Evolutionary conservation across 352 stramenopile species (phyloP).

Genomic region (Pythium angustatum): DNA sequence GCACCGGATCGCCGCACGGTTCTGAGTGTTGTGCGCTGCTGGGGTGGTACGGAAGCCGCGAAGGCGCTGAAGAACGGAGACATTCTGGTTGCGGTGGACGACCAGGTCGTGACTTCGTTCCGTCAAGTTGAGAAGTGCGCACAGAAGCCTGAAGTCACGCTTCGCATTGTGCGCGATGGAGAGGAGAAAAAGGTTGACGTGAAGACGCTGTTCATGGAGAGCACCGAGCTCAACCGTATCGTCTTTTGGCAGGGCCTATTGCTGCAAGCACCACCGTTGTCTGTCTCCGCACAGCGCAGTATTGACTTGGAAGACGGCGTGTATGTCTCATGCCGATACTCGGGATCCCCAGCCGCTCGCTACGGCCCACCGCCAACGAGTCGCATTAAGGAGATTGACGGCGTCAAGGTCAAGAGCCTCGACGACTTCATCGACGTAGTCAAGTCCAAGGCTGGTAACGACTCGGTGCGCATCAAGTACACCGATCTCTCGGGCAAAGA

Average conservation of each 20-base stretch:
- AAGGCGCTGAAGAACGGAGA: slow-evolving; percentile 81
- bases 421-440: slow-evolving; percentile 89
- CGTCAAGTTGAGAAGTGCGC: slow-evolving; percentile 79
- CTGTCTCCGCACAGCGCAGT: slow-evolving; percentile 81
- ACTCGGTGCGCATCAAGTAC: slow-evolving; percentile 90
- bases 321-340: slow-evolving; percentile 88
- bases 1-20: slow-evolving; percentile 73
- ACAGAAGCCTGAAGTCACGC: slow-evolving; percentile 74
- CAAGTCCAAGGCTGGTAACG: slow-evolving; percentile 50
- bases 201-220: slow-evolving; percentile 80
- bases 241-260: slow-evolving; percentile 91
- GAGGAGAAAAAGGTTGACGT: slow-evolving; percentile 66
- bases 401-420: slow-evolving; percentile 81
- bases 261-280: slow-evolving; percentile 86
- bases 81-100: slow-evolving; percentile 85
- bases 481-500: slow-evolving; percentile 87
- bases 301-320: slow-evolving; percentile 84
- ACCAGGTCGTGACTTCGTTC: slow-evolving; percentile 84
- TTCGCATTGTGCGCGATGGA: slow-evolving; percentile 87
- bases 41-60: slow-evolving; percentile 71
- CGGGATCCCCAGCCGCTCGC: slow-evolving; percentile 84
- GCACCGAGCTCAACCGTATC: slow-evolving; percentile 89
- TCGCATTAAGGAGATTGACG: slow-evolving; percentile 91
- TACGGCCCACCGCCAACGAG: slow-evolving; percentile 87
- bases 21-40: slow-evolving; percentile 73